Percentiles rank a stretch among this genome's conserved stretches.
phyloP scores from a whole-genome alignment of 2,329 filamentous ascomycete genomes.

The Teratosphaeriaceae sp. region DNA sequence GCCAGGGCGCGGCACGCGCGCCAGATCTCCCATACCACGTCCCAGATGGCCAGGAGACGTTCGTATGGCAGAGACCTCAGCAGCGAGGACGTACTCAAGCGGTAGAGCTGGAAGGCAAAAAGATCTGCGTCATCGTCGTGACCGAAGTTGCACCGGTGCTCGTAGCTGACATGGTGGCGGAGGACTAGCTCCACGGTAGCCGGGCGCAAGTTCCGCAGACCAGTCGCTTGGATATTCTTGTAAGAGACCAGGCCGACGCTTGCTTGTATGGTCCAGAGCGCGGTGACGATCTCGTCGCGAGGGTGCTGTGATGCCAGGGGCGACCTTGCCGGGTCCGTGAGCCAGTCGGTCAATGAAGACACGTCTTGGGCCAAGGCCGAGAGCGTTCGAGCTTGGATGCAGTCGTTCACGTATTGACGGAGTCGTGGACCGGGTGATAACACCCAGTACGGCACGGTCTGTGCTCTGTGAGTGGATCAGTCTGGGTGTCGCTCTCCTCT shows the following conservation, averaged over 20 bases:
- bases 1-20: background rate
- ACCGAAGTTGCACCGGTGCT: no score
- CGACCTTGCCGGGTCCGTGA: background rate
- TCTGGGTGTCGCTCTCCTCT: no score
- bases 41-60: background rate
- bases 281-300: background rate
- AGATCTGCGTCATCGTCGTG: background rate
- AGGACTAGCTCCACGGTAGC: no score
- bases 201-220: no score
- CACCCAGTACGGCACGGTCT: no score
- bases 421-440: no score
- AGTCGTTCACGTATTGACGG: no score
- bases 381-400: no score
- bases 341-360: background rate
- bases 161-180: no score
- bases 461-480: no score
- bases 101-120: background rate
- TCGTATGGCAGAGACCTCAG: background rate
- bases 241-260: background rate
- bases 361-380: background rate
- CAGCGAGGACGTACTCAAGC: background rate
- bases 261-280: background rate
- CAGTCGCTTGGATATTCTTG: background rate
- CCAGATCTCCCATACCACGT: background rate
- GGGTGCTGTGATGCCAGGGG: background rate